Evolutionary conservation across 2,329 filamentous ascomycete genomes (phyloP), one percentile per base, ranked within the genome.

Genomic region (Madurella mycetomatis): DNA sequence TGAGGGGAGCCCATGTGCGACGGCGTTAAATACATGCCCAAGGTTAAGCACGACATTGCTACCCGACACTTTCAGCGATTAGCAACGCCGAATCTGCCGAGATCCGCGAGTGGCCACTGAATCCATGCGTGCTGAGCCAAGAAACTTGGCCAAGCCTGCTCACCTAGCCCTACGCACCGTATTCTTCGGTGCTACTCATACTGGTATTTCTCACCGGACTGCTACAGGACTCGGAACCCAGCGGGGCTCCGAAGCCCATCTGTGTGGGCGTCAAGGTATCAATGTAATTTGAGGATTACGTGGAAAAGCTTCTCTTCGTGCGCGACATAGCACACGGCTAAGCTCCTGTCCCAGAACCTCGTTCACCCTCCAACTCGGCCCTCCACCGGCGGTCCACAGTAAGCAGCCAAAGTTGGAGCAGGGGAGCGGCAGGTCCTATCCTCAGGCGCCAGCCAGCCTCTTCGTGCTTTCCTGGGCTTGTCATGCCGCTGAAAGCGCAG

Each of bases 151-250:
- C 56, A 57, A 45, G 51, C 48, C 58, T 54, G 56, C 58, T 60
- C 56, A 49, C 44, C 52, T 52, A 60, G 56, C 56, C 58, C 58
- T 60, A 60, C 54, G 53, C 55, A 49, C 47, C 41, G 41, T 44
- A n/a, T n/a, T n/a, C n/a, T n/a, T n/a, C n/a, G n/a, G n/a, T n/a
- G n/a, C n/a, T n/a, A n/a, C n/a, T n/a, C n/a, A n/a, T 47, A 40
- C 13, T 44, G 25, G 47, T 50, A 9, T 31, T 32, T 25, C 30
- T 39, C 12, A 40, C 44, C 3, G 25, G 25, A 25, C 25, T 7
- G 7, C 4, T 3, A 7, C 7, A 7, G 7, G 25, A 7, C 25
- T 25, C 25, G 25, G 4, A 7, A 25, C 7, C 25, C 7, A 7
- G 25, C 25, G 7, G 25, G 25, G 4, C 25, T 25, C 7, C 7